These are phyloP conservation scores for Colletotrichum eleusines DNA, from an alignment of 2,329 filamentous ascomycete species.

Conservation along the genomic window DNA sequence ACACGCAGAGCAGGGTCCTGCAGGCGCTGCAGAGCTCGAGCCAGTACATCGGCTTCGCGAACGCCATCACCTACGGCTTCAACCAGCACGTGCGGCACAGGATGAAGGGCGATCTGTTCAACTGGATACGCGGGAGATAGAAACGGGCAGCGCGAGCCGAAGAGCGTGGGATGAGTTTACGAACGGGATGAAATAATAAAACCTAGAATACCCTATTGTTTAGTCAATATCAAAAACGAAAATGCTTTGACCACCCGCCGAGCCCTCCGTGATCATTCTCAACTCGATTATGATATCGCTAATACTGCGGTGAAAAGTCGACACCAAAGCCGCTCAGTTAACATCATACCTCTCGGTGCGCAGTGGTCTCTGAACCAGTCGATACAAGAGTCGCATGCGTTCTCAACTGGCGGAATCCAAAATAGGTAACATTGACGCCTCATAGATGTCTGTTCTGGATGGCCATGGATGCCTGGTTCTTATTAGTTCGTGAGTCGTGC, in stretches of 20 bases:
- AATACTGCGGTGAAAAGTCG: too few relatives aligned
- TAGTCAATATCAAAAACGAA: constrained; percentile 23
- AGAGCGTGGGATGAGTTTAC: constrained; percentile 22
- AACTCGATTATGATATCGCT: not conserved
- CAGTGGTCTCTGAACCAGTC: too few relatives aligned
- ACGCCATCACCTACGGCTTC: constrained; percentile 54
- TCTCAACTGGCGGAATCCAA: not conserved
- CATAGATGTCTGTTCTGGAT: not conserved
- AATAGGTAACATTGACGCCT: not conserved
- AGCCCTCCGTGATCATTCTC: accelerated
- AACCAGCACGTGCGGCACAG: constrained; percentile 48
- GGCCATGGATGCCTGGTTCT: not conserved
- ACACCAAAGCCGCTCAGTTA: too few relatives aligned
- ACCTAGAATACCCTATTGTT: constrained; percentile 34
- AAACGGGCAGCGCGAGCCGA: not conserved
- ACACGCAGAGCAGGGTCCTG: constrained; percentile 42
- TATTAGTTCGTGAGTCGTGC: not conserved
- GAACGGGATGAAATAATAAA: constrained; percentile 33
- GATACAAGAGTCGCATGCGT: not conserved
- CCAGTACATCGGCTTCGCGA: constrained; percentile 54
- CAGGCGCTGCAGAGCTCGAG: constrained; percentile 51
- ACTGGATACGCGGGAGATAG: constrained; percentile 25
- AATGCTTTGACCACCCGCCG: not conserved
- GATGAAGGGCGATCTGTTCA: constrained; percentile 34
- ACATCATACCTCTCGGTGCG: too few relatives aligned